Evolutionary conservation across 2,329 filamentous ascomycete species (phyloP), one percentile per base, ranked within the genome.

Genomic region (Cryphonectria carpinicola): DNA sequence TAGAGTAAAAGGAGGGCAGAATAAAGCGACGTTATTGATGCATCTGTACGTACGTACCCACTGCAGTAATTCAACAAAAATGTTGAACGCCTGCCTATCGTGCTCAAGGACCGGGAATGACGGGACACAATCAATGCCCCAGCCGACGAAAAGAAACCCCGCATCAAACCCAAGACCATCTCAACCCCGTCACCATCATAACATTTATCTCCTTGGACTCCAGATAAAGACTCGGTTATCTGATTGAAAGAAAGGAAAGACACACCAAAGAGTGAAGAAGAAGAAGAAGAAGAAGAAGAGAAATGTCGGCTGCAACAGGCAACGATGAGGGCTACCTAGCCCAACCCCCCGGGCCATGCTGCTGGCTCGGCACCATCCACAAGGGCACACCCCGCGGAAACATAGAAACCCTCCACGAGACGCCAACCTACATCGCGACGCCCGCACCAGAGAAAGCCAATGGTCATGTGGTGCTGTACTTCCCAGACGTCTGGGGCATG

Each of bases 401-500:
- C 4, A 76, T 78, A 28, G 77, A 78, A 35, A 78, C 74, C 1
- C 77, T 84, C 52, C 74, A 75, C 37, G 78, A 77, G 6, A 74
- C 81, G 3, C 77, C 80, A n/a, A 83, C 82, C 0, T 84, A 84
- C 72, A 76, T 83, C 41, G 72, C 80, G 76, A 52, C 65, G 41
- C 73, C 71, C 17, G 76, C 62, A 39, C 72, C 71, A n/a, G 76
- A 70, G 10, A 79, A 76, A 41, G 71, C 77, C 5, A 84, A 84
- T 70, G 82, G 82, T 1, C 75, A 84, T 70, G 75, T 84, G 43
- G 67, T 85, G 6, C 75, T 85, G 4, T 85, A 83, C 75, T 84
- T 83, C 73, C 82, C 83, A 0, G 83, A 84, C 70, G 80, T 84
- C 5, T 83, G 78, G 77, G 83, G 83, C 13, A 77, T 85, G 73